These are phyloP conservation scores for Melanogaster broomeanus DNA, from an alignment of 768 basidiomycete genomes.

Conservation along the genomic window DNA sequence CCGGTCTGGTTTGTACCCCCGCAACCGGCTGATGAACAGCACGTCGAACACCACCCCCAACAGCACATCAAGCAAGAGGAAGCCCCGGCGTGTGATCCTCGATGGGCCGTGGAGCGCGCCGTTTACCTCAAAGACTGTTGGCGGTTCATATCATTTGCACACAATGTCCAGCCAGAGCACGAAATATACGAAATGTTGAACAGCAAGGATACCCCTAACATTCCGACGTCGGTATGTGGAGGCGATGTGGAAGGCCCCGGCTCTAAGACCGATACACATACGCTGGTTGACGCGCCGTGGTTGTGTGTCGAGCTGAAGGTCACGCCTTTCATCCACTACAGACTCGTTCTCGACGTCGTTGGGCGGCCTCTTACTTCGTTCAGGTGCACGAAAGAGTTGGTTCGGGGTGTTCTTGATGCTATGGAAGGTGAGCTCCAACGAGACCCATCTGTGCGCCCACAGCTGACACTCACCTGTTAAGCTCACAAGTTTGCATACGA, in stretches of 20 bases:
- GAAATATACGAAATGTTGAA: not conserved
- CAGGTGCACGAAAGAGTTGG: not conserved
- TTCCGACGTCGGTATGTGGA: not conserved
- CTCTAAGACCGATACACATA: constrained; percentile 9
- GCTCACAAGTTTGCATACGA: constrained; percentile 21
- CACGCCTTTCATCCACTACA: not conserved
- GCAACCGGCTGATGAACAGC: constrained; percentile 1
- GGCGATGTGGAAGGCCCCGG: not conserved
- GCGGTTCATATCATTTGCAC: not conserved
- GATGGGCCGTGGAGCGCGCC: not conserved
- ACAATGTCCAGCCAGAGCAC: not conserved
- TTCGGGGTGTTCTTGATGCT: not conserved
- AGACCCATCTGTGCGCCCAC: too few species aligned
- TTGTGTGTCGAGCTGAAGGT: not conserved
- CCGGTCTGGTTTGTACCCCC: too few species aligned
- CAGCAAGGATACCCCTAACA: not conserved
- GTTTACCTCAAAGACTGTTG: not conserved
- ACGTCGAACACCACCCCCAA: not conserved
- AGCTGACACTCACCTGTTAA: not conserved
- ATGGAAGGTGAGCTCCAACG: not conserved
- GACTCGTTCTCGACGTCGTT: constrained; percentile 1
- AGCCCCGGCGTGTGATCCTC: too few species aligned
- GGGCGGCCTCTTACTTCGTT: not conserved
- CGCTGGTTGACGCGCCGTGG: not conserved
- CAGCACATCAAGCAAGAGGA: not conserved